These are phyloP conservation scores for Rhododendron ferrugineum DNA, from an alignment of 148 eudicot genomes.

Conservation along the genomic window DNA sequence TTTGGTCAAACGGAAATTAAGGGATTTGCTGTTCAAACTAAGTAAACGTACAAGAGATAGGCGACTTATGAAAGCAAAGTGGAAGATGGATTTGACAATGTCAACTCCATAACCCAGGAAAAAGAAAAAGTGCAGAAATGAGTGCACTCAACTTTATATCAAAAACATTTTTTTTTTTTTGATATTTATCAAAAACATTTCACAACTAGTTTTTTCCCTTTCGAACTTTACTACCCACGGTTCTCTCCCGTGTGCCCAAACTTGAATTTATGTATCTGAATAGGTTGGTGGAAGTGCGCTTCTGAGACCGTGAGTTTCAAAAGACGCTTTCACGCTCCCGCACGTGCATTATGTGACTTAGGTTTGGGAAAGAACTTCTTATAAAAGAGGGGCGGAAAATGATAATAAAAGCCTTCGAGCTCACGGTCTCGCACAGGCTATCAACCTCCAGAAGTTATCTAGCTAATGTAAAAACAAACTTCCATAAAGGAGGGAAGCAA, in stretches of 20 bases:
- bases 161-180: background rate
- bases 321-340: too few species aligned
- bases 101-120: background rate
- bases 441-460: background rate
- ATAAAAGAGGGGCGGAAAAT: background rate
- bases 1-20: too few species aligned
- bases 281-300: background rate
- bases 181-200: background rate
- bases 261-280: background rate
- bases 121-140: background rate
- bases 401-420: background rate
- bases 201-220: background rate
- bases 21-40: background rate
- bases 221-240: background rate
- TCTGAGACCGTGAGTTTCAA: too few species aligned
- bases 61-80: background rate
- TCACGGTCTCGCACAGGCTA: background rate
- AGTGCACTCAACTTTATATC: background rate
- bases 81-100: background rate
- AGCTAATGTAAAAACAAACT: background rate
- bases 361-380: too few species aligned
- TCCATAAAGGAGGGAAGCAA: background rate
- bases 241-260: background rate
- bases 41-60: background rate
- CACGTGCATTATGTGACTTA: too few species aligned